Evolutionary conservation across 371 early-diverging fungal genomes (phyloP).

Genomic region (Lichtheimia corymbifera): DNA sequence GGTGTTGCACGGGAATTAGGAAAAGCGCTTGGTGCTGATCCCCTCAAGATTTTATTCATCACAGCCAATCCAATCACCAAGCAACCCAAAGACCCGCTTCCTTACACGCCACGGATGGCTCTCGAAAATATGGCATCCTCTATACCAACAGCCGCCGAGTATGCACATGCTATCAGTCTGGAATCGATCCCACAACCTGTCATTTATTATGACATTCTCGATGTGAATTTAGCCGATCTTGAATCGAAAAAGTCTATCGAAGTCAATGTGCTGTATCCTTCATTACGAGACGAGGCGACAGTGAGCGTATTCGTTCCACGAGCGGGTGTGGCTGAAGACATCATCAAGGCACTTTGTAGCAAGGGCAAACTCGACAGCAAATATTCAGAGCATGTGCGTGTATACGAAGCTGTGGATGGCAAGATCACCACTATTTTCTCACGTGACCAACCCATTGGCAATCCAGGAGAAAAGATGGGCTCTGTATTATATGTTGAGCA

Average conservation of each 20-base stretch:
- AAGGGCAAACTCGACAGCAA: constrained; percentile 43
- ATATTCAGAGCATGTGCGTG: constrained; percentile 28
- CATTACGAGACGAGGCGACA: constrained; percentile 26
- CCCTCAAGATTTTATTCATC: constrained; percentile 24
- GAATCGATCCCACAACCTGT: constrained; percentile 20
- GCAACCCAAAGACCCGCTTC: constrained; percentile 20
- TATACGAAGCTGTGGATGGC: constrained; percentile 44
- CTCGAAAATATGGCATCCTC: constrained; percentile 19
- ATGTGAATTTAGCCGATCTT: constrained; percentile 71
- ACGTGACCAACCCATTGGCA: constrained; percentile 40
- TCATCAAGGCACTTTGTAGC: constrained; percentile 64
- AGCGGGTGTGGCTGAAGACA: constrained; percentile 52
- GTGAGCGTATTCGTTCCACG: constrained; percentile 59
- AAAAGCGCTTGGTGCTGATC: constrained; percentile 20
- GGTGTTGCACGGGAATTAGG: constrained; percentile 25
- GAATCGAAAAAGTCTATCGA: constrained; percentile 67
- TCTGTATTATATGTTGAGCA: constrained; percentile 49
- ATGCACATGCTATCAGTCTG: constrained; percentile 18
- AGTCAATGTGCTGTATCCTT: constrained; percentile 51
- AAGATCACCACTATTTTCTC: constrained; percentile 40
- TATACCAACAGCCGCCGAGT: constrained; percentile 15
- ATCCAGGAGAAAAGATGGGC: constrained; percentile 29
- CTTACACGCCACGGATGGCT: constrained; percentile 7
- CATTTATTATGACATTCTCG: constrained; percentile 79
- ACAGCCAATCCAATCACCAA: constrained; percentile 24